These are phyloP conservation scores for Xylaria sp. DNA, from an alignment of 2,329 filamentous ascomycete species.

Conservation along the genomic window DNA sequence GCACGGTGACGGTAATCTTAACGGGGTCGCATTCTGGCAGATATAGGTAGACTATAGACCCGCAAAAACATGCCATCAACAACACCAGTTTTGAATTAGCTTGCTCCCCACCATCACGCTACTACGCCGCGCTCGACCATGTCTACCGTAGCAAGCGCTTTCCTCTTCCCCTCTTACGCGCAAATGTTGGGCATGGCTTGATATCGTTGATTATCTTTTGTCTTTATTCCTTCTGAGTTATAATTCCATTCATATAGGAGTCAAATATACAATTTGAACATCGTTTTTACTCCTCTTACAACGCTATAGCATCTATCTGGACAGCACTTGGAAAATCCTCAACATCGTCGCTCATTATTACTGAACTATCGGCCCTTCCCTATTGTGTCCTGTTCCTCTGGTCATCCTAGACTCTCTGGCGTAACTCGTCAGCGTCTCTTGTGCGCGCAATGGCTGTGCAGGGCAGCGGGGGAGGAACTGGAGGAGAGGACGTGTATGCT, in stretches of 20 bases:
- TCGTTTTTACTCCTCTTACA: neutral
- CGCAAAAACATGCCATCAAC: constrained; percentile 17
- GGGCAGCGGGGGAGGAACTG: constrained; percentile 45
- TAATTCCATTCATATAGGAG: neutral
- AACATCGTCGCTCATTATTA: neutral
- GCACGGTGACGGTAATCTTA: constrained; percentile 5
- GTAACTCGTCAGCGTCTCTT: constrained; percentile 32
- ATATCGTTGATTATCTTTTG: neutral
- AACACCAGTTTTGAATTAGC: constrained; percentile 19
- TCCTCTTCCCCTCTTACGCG: neutral
- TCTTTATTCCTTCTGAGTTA: neutral
- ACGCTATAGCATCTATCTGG: neutral
- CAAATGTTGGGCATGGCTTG: neutral
- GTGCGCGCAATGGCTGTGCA: constrained; percentile 44
- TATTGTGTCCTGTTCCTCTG: neutral
- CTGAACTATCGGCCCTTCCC: neutral
- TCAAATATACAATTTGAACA: neutral
- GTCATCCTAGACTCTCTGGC: constrained; percentile 14
- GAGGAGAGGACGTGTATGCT: constrained; percentile 60
- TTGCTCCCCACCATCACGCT: constrained; percentile 23
- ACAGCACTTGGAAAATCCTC: neutral
- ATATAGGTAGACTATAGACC: too few species aligned
- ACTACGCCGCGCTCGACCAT: constrained; percentile 3
- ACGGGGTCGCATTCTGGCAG: neutral
- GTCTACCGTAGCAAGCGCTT: constrained; percentile 3